Evolutionary conservation across 2,329 filamentous ascomycete species (phyloP).

Genomic region (Fusarium sp.): DNA sequence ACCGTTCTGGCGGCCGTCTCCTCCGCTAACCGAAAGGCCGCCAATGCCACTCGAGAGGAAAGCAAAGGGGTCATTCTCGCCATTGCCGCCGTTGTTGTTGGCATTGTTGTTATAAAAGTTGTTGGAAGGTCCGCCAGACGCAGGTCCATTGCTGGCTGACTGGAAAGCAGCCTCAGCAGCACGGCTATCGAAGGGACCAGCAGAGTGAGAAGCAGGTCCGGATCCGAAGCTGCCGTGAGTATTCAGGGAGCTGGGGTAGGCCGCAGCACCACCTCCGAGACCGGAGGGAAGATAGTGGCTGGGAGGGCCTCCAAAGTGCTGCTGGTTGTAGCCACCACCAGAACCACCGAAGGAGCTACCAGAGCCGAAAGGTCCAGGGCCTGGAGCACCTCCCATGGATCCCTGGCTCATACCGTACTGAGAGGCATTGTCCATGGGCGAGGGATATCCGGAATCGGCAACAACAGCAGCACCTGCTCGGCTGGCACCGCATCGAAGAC

Average conservation of each 20-base stretch:
- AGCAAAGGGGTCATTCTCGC: constrained; percentile 81
- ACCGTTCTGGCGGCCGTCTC: constrained; percentile 74
- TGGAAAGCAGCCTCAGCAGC: constrained; percentile 95
- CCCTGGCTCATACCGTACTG: constrained; percentile 88
- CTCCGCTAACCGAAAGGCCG: constrained; percentile 77
- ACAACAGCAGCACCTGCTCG: constrained; percentile 94
- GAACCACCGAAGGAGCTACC: constrained; percentile 75
- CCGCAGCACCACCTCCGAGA: constrained; percentile 76
- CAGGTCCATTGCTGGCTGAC: constrained; percentile 84
- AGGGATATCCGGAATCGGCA: constrained; percentile 91
- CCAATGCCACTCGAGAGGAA: constrained; percentile 82
- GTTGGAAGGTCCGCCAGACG: constrained; percentile 77
- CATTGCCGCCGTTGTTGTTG: constrained; percentile 74
- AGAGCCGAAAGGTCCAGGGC: constrained; percentile 80
- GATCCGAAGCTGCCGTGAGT: constrained; percentile 78
- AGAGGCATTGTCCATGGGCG: constrained; percentile 87
- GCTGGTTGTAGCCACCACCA: constrained; percentile 76
- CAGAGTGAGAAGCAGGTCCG: constrained; percentile 82
- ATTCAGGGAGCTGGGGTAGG: constrained; percentile 83
- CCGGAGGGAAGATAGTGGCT: constrained; percentile 93
- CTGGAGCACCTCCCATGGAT: constrained; percentile 87
- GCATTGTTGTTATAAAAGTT: constrained; percentile 67
- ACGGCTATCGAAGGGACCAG: constrained; percentile 91
- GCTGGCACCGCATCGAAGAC: constrained; percentile 94
- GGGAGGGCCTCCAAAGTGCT: constrained; percentile 88